Percentiles rank a stretch among this genome's conserved stretches.
Conservation (phyloP, 2,329 filamentous ascomycete species). For the Chaetomiaceae sp. region DNA sequence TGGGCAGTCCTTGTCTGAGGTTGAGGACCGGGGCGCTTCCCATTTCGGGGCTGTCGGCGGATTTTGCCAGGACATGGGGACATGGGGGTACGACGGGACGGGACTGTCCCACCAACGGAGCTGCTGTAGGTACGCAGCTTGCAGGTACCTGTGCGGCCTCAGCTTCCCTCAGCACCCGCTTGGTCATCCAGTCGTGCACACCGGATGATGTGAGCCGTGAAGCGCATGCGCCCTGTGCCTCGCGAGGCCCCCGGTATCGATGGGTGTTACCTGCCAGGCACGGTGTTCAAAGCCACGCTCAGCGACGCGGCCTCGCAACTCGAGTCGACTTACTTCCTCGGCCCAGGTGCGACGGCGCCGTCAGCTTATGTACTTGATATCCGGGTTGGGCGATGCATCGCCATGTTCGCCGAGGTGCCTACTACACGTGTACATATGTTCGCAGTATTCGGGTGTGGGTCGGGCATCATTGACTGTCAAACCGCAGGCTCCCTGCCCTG, state of each 20-base stretch:
- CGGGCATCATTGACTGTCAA: no score
- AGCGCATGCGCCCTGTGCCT: conserved; percentile 5
- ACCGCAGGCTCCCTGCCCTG: no score
- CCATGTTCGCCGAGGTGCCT: no score
- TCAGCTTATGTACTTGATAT: no score
- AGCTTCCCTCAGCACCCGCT: conserved; percentile 2
- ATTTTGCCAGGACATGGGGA: no score
- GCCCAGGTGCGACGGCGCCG: background rate
- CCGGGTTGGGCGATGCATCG: no score
- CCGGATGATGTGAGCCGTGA: conserved; percentile 19
- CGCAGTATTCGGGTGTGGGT: no score
- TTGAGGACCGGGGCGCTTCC: conserved; percentile 14
- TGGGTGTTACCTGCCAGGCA: conserved; percentile 1
- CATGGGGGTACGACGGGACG: background rate
- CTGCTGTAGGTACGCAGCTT: conserved; percentile 1
- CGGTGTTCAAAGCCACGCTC: conserved; percentile 2
- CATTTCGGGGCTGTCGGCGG: conserved; percentile 22
- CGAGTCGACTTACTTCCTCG: no score
- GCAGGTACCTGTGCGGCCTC: conserved; percentile 10
- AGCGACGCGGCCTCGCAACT: background rate
- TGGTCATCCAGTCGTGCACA: conserved; percentile 5
- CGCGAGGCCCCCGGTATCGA: no score
- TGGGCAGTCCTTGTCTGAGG: conserved; percentile 8
- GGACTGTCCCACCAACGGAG: conserved; percentile 11
- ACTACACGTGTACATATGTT: no score